Conservation (phyloP, 75 land plant species). For the Selaginella moellendorffii region DNA sequence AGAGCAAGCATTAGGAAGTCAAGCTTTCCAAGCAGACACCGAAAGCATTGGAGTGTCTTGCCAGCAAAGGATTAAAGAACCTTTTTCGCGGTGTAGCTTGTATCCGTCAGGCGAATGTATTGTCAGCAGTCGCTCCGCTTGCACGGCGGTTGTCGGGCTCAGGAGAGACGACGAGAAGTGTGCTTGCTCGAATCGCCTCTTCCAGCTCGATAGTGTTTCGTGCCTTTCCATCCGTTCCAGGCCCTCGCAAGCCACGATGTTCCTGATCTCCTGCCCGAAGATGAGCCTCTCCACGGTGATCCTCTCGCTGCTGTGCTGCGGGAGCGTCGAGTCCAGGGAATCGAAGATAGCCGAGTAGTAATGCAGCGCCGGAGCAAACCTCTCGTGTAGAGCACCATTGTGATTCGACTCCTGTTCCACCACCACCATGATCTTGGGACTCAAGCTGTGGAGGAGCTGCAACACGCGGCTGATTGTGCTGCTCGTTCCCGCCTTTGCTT, state of each 20-base stretch:
- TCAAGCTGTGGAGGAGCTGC: conserved; percentile 29
- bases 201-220: conserved; percentile 55
- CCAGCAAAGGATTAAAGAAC: conserved; percentile 58
- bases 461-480: conserved; percentile 32
- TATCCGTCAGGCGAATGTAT: conserved; percentile 15
- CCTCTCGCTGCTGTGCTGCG: conserved; percentile 40
- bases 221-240: conserved; percentile 49
- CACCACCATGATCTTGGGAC: conserved; percentile 64
- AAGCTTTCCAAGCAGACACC: conserved; percentile 63
- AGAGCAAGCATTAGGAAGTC: too few relatives aligned
- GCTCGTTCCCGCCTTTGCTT: neutral
- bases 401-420: conserved; percentile 84
- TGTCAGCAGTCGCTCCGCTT: conserved; percentile 43
- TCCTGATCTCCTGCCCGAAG: conserved; percentile 60
- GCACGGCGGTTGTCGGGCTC: conserved; percentile 30
- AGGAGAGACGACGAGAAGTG: conserved; percentile 32
- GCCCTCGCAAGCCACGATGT: conserved; percentile 67
- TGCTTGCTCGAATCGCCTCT: conserved; percentile 28
- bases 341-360: conserved; percentile 71
- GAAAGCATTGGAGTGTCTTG: conserved; percentile 63
- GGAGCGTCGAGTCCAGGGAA: conserved; percentile 47
- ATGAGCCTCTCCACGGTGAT: conserved; percentile 46
- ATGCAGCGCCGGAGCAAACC: conserved; percentile 48
- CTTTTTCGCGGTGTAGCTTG: conserved; percentile 35
- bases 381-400: conserved; percentile 47